phyloP scores from a whole-genome alignment of 78 protist species.

The Dictyostelium brefeldianum region DNA sequence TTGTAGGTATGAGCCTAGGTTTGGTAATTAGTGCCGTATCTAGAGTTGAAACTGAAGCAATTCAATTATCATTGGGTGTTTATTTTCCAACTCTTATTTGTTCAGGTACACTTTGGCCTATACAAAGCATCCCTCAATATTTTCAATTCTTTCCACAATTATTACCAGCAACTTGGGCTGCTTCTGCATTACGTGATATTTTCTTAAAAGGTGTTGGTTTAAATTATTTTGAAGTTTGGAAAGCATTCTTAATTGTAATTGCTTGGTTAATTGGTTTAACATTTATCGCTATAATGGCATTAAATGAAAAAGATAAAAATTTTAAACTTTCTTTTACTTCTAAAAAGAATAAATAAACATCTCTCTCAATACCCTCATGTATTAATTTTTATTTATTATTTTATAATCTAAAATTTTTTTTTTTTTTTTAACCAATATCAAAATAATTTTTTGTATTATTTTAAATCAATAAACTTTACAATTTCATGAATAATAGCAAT shows the following conservation, averaged over 20 bases:
- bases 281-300: background rate
- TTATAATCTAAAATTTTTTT: too few relatives aligned
- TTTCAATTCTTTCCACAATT: constrained; percentile 26
- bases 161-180: constrained; percentile 78
- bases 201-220: constrained; percentile 54
- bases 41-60: constrained; percentile 54
- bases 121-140: constrained; percentile 45
- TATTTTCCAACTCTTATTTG: constrained; percentile 80
- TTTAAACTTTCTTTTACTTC: background rate
- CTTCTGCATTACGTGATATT: constrained; percentile 54
- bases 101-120: constrained; percentile 69
- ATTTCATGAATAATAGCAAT: too few relatives aligned
- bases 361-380: too few relatives aligned
- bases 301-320: constrained; percentile 31
- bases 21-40: constrained; percentile 21
- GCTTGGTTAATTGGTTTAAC: constrained; percentile 2
- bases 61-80: constrained; percentile 68
- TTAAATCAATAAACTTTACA: too few relatives aligned
- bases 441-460: too few relatives aligned
- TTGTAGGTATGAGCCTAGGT: constrained; percentile 64
- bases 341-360: too few relatives aligned
- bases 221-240: constrained; percentile 11
- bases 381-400: too few relatives aligned
- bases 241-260: background rate
- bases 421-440: too few relatives aligned